Conservation (phyloP, 352 stramenopile species). For the Phytopythium litorale region DNA sequence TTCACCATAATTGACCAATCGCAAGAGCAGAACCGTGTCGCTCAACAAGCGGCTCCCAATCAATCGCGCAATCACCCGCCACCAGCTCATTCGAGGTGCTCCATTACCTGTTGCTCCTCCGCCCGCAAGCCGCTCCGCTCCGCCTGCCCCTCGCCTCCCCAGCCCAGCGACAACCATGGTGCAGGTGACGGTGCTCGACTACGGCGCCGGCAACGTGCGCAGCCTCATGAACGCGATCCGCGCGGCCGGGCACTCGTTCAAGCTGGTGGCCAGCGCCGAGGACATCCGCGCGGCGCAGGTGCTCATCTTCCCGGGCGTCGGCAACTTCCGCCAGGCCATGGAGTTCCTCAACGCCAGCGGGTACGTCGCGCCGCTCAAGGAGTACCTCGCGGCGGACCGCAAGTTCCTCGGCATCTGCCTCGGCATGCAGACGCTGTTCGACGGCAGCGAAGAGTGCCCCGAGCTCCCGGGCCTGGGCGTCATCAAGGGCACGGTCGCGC, state of each 20-base stretch:
- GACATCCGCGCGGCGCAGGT: conserved; percentile 89
- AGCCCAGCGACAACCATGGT: conserved; percentile 37
- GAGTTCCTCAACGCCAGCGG: conserved; percentile 86
- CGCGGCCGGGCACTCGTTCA: conserved; percentile 83
- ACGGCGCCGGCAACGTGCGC: conserved; percentile 98
- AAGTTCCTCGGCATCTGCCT: conserved; percentile 98
- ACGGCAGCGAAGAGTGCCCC: conserved; percentile 92
- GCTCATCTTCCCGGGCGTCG: conserved; percentile 86
- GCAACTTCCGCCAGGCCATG: conserved; percentile 89
- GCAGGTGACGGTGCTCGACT: conserved; percentile 93
- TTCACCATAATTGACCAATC: not conserved
- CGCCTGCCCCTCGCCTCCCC: not conserved
- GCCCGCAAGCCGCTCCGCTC: no score
- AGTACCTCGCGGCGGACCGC: conserved; percentile 83
- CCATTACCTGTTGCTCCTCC: no score
- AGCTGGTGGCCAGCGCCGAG: conserved; percentile 83
- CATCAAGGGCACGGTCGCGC: conserved; percentile 89
- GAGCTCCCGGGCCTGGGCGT: conserved; percentile 88
- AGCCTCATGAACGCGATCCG: conserved; percentile 96
- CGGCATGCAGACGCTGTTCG: conserved; percentile 98
- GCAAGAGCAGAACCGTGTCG: not conserved
- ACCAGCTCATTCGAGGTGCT: no score
- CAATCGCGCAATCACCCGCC: no score
- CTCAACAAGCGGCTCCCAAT: no score
- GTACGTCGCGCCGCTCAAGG: conserved; percentile 86